These are phyloP conservation scores for Daedalea quercina DNA, from an alignment of 768 basidiomycete species.

Conservation along the genomic window DNA sequence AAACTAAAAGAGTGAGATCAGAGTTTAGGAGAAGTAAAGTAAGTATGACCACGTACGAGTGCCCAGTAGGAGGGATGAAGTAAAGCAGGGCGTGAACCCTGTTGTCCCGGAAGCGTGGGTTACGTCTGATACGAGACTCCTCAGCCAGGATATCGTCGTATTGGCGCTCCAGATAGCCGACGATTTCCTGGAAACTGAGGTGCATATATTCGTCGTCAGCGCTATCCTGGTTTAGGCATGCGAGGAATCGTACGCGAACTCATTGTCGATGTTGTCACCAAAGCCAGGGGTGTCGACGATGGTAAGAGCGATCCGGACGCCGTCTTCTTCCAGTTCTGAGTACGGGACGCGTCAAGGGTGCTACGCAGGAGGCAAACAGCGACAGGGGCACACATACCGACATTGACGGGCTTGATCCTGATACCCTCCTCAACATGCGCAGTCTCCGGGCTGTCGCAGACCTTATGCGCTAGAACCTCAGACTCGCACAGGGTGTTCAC, in stretches of 20 bases:
- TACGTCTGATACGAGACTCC: constrained; percentile 98
- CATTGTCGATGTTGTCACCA: constrained; percentile 98
- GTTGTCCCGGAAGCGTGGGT: constrained; percentile 98
- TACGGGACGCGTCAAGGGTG: not conserved
- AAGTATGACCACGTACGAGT: constrained; percentile 59
- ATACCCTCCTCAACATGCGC: constrained; percentile 94
- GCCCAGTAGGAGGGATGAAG: constrained; percentile 98
- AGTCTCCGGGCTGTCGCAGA: constrained; percentile 76
- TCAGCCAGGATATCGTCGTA: constrained; percentile 98
- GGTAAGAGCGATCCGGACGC: constrained; percentile 94
- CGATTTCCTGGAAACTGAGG: constrained; percentile 90
- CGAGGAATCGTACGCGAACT: constrained; percentile 71
- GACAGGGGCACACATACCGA: constrained; percentile 50
- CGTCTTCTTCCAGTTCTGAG: constrained; percentile 95
- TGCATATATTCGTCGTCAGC: not conserved
- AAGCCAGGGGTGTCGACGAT: constrained; percentile 99
- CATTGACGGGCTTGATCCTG: constrained; percentile 89
- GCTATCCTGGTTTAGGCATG: not conserved
- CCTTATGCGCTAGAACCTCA: constrained; percentile 84
- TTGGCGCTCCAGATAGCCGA: constrained; percentile 94
- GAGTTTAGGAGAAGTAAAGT: not conserved
- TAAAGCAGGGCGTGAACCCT: constrained; percentile 94
- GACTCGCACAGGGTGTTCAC: constrained; percentile 99
- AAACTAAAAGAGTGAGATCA: constrained; percentile 38
- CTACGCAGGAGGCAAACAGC: not conserved